Evolutionary conservation across 140 eudicot species (phyloP).

Genomic region (Oenanthe javanica): DNA sequence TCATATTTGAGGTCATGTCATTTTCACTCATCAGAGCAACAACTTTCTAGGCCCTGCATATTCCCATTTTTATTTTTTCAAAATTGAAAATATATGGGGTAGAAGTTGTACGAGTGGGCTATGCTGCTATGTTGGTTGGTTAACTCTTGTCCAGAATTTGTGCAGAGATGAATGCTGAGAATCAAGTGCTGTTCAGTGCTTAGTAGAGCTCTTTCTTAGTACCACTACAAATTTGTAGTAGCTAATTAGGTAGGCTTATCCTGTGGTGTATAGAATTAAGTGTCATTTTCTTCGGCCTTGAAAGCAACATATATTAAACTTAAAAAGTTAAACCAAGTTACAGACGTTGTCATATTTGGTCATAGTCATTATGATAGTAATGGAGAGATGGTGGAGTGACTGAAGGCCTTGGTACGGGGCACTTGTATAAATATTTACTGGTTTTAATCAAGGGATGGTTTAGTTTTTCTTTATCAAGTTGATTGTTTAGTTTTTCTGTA

Average conservation of each 20-base stretch:
- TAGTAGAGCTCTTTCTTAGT: no score
- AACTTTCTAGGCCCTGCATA: no score
- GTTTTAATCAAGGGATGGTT: neutral
- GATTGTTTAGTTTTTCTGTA: no score
- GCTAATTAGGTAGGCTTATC: neutral
- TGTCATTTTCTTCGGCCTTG: no score
- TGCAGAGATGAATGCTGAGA: no score
- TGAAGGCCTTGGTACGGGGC: neutral
- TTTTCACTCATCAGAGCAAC: neutral
- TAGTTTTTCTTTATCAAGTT: no score
- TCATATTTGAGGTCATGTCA: neutral
- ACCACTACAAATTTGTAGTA: no score
- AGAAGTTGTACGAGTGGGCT: neutral
- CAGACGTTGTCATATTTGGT: neutral
- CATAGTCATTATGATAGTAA: neutral
- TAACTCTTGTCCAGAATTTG: neutral
- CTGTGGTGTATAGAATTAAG: no score
- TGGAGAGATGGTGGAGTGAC: neutral
- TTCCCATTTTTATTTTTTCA: no score
- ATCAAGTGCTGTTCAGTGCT: no score
- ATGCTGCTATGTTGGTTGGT: neutral
- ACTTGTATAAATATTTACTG: no score
- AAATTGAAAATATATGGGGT: no score
- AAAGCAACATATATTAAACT: neutral
- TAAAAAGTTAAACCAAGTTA: neutral